Evolutionary conservation across 495 filamentous ascomycete genomes (phyloP), one percentile per base, ranked within the genome.

Genomic region (Polyplosphaeria fusca): DNA sequence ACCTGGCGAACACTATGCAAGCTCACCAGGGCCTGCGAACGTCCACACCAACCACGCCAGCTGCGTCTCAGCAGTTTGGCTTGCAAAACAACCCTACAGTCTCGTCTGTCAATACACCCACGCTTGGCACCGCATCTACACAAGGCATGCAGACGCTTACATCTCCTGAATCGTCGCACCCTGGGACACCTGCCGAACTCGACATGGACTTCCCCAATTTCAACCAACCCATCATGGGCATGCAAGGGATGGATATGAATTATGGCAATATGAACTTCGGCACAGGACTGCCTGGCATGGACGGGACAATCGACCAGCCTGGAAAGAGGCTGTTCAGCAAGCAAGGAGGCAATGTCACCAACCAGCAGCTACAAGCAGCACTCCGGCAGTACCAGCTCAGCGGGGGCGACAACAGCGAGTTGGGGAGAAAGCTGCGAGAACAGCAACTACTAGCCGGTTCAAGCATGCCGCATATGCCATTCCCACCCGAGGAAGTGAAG

Each of bases 41-140:
- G 7, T 93, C 91, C 4, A 86, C 88, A 64, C 93, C 94, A 2
- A 81, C 87, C 16, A 97, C 93, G 11, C 93, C 93, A 1, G 84
- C 88, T 14, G 79, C 86, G 25, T 79, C 85, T 68, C 79, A 51
- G 79, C 82, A 24, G 63, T 81, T 58, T 74, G 76, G 49, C 22
- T 84, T 94, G 69, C 87, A 91, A 67, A 88, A 95, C 67, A 97
- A 97, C 66, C 93, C 93, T 22, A 97, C 91, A 0, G 89, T 97
- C n/a, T 95, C 93, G 11, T 96, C 91, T 30, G 91, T 96, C 48
- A 97, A 97, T 66, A 96, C 91, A 2, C 93, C 91, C 0, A 95
- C 91, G 11, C 74, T 96, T 51, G 47, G 70, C 56, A 72, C 69
- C 3, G 77, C 77, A 57, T 68, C 76, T 5, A 72, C 82, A 32